These are phyloP conservation scores for Chlorella sp. DNA, from an alignment of 139 green algal species.

Conservation along the genomic window DNA sequence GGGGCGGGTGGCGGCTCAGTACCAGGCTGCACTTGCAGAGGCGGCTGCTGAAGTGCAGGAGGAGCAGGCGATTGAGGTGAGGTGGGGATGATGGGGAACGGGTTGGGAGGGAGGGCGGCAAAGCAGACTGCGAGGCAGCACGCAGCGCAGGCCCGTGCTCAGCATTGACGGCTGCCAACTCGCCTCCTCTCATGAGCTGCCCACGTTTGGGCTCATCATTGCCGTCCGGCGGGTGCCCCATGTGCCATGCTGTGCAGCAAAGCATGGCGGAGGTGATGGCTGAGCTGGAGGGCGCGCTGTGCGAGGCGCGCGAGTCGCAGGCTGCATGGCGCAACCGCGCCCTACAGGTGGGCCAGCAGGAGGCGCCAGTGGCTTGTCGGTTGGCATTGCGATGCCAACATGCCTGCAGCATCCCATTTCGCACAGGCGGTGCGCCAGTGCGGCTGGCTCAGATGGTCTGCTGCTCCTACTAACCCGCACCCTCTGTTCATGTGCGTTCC, in stretches of 20 bases:
- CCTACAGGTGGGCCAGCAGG: not conserved
- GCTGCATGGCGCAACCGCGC: not conserved
- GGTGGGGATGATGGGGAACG: not conserved
- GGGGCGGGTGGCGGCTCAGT: not conserved
- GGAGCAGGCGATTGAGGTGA: not conserved
- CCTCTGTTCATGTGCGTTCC: too few relatives aligned
- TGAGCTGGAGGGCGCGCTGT: not conserved
- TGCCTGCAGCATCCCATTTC: too few relatives aligned
- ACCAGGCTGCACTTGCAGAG: not conserved
- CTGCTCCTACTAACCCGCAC: too few relatives aligned
- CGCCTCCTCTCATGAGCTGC: not conserved
- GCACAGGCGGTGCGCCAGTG: not conserved
- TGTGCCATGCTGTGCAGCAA: not conserved
- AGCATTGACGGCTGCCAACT: not conserved
- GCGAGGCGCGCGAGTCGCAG: not conserved
- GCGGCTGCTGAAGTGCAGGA: not conserved
- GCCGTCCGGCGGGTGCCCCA: too few relatives aligned
- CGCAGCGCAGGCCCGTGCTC: not conserved
- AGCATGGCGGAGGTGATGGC: not conserved
- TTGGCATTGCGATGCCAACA: too few relatives aligned
- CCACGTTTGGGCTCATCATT: too few relatives aligned
- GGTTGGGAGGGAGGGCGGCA: too few relatives aligned
- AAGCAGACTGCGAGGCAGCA: too few relatives aligned
- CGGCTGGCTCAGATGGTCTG: too few relatives aligned
- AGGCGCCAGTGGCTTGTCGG: too few relatives aligned